Base-by-base conservation (phyloP, 2,329 filamentous ascomycete genomes). In the Dactylellina parvicollis region DNA sequence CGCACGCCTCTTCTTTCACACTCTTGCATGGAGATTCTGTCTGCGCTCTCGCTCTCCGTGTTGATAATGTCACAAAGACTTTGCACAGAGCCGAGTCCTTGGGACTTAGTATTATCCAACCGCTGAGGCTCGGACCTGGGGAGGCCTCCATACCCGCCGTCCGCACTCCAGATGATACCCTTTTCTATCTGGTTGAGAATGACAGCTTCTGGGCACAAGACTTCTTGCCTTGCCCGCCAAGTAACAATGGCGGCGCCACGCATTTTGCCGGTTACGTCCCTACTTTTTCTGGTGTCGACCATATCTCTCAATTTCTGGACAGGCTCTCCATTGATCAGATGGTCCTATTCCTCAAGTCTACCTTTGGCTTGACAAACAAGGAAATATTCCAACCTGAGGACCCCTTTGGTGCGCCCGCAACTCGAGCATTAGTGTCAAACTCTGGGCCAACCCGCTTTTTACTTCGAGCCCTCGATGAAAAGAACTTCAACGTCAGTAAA, bases 171-270 rank as follows among this genome's bases (percentile, higher is more conserved):
- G 74, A 75, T 49, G 74, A 75, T 26, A 75, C 61, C 14, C 54
- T 75, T 4, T 74, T 74, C 44, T 75, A 75, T 32, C 42, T 75
- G 26, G 74, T 75, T 16, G 74, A 75, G 44, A 74, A 66, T n/a
- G 74, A 75, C 32, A 67, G 59, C 38, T 75, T 75, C 74, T 75
- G 74, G 74, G 71, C 57, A n/a, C 70, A 75, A 57, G 74, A 75
- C 40, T 75, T 75, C 47, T 30, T 75, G 40, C 69, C 62, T 40
- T 64, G 38, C 40, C 69, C 46, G 57, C 61, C 57, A 69, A 74
- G 60, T 56, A 61, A n/a, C 24, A 73, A 73, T 38, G 30, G 54
- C 40, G 54, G 46, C 22, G 69, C 60, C 18, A 66, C 69, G 9
- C 60, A 73, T 64, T 73, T 73, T 66, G 69, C 69, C 54, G 60